A percentile compares a stretch with the other conserved stretches of the same genome.
These are phyloP conservation scores for Mycocentrospora acerina DNA, from an alignment of 2,329 filamentous ascomycete species.

Conservation along the genomic window DNA sequence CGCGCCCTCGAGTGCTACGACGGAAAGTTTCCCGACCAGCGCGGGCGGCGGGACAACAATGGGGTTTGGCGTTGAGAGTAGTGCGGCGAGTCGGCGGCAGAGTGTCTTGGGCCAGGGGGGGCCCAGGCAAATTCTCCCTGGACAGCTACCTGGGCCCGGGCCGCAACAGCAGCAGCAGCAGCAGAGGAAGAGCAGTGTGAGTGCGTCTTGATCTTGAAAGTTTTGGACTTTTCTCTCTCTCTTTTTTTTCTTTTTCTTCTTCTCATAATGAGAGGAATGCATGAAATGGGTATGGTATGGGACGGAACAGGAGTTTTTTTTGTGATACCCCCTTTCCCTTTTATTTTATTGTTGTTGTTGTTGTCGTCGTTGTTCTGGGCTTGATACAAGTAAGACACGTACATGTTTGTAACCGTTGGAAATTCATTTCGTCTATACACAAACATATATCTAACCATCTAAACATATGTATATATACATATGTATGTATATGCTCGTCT, in stretches of 20 bases:
- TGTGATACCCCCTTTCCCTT: constrained; percentile 1
- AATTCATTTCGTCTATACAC: too few relatives aligned
- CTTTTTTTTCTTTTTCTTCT: too few relatives aligned
- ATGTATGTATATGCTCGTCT: too few relatives aligned
- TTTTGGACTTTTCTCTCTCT: too few relatives aligned
- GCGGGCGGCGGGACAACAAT: constrained; percentile 27
- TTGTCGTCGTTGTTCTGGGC: too few relatives aligned
- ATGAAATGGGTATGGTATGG: background rate
- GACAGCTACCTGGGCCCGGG: constrained; percentile 38
- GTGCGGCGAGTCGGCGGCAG: constrained; percentile 28
- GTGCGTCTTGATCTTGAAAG: too few relatives aligned
- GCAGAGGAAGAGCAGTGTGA: constrained; percentile 35
- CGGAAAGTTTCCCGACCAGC: constrained; percentile 34
- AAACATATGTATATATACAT: too few relatives aligned
- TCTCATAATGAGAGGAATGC: background rate
- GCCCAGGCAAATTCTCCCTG: constrained; percentile 40
- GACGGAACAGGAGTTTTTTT: background rate
- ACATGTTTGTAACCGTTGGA: too few relatives aligned
- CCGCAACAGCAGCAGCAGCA: too few relatives aligned
- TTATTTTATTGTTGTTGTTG: too few relatives aligned
- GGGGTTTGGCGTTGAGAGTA: constrained; percentile 34
- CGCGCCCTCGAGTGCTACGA: constrained; percentile 29
- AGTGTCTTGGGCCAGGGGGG: constrained; percentile 33
- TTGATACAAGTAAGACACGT: too few relatives aligned
- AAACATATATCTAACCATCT: too few relatives aligned